Percentiles rank a stretch among this genome's conserved stretches.
phyloP scores from a whole-genome alignment of 495 filamentous ascomycete genomes.

The Glonium stellatum region DNA sequence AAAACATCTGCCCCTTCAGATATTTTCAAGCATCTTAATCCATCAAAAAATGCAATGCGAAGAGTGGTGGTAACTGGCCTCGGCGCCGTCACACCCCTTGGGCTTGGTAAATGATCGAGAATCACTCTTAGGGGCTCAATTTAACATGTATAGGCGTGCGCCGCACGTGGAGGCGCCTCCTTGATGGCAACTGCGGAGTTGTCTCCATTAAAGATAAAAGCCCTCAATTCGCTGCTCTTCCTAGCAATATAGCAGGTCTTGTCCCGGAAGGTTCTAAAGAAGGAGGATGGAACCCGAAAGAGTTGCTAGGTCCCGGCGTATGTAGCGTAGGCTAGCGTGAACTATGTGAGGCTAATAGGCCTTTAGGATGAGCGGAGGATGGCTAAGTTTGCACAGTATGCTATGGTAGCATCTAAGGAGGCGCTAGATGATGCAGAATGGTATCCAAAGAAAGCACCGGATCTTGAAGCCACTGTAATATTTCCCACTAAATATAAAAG shows the following conservation, averaged over 20 bases:
- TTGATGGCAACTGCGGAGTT: slow-evolving; percentile 75
- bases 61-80: slow-evolving; percentile 93
- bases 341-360: slow-evolving; percentile 1
- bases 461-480: slow-evolving; percentile 59
- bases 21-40: not conserved
- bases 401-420: slow-evolving; percentile 78
- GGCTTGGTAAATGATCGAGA: slow-evolving; percentile 50
- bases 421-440: slow-evolving; percentile 79
- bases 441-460: slow-evolving; percentile 54
- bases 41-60: slow-evolving; percentile 45
- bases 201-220: slow-evolving; percentile 56
- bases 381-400: slow-evolving; percentile 89
- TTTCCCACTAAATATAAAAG: no score
- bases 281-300: slow-evolving; percentile 64
- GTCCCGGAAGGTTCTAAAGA: slow-evolving; percentile 58
- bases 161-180: slow-evolving; percentile 70
- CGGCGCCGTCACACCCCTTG: slow-evolving; percentile 85
- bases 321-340: slow-evolving; percentile 34
- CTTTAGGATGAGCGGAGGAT: slow-evolving; percentile 68
- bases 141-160: slow-evolving; percentile 50
- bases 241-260: slow-evolving; percentile 75
- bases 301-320: slow-evolving; percentile 56
- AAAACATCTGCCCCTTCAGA: not conserved
- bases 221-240: slow-evolving; percentile 58
- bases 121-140: not conserved